Conservation (phyloP, 2,329 filamentous ascomycete species). For the Cordyceps militaris region DNA sequence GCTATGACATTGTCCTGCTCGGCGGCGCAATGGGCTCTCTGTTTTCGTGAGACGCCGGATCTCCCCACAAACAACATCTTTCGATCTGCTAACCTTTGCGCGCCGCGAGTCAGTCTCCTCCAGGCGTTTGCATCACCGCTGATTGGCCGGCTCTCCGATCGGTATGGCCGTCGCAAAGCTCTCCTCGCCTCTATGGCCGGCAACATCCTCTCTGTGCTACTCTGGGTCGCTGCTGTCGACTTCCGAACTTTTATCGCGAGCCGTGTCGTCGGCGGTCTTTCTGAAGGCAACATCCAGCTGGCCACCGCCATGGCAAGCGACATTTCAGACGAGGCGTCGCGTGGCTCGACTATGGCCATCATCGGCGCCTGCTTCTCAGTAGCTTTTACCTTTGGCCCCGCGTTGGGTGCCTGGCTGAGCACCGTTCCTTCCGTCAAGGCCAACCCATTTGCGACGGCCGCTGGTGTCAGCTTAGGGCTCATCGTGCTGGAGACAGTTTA, state of each 20-base stretch:
- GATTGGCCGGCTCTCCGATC: conserved; percentile 83
- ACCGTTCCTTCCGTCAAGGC: conserved; percentile 69
- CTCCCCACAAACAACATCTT: not conserved
- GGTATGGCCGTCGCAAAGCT: conserved; percentile 77
- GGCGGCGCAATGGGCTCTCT: conserved; percentile 90
- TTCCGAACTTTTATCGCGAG: conserved; percentile 96
- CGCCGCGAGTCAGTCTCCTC: conserved; percentile 54
- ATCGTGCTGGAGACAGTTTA: conserved; percentile 85
- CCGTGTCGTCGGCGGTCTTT: conserved; percentile 83
- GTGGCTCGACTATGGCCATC: conserved; percentile 91
- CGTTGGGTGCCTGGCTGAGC: conserved; percentile 79
- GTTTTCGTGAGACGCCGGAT: conserved; percentile 52
- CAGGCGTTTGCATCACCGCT: conserved; percentile 89
- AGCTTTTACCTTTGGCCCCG: conserved; percentile 93
- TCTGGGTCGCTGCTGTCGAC: conserved; percentile 90
- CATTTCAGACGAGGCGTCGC: conserved; percentile 76
- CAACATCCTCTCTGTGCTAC: conserved; percentile 84
- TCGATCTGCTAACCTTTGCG: not conserved
- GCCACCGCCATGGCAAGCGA: conserved; percentile 95
- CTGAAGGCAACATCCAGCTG: conserved; percentile 94
- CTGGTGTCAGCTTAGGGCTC: conserved; percentile 76
- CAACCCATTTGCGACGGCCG: conserved; percentile 91
- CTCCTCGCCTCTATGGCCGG: conserved; percentile 87
- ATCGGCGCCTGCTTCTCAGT: conserved; percentile 96
- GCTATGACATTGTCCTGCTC: conserved; percentile 93